Conservation (phyloP, 139 green algal genomes). For the Chlorella sp. region DNA sequence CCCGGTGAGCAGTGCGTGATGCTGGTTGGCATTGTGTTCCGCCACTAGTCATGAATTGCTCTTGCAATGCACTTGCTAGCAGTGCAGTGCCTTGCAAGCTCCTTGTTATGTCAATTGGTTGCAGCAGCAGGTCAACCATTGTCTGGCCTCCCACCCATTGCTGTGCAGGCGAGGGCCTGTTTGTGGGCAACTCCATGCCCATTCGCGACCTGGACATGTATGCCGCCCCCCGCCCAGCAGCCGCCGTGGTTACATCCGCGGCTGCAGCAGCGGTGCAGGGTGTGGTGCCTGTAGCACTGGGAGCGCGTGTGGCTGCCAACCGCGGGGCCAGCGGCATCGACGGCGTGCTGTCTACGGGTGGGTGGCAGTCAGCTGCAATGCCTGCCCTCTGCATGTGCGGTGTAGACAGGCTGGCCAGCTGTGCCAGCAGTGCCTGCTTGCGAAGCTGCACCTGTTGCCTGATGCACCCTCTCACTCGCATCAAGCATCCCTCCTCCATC, state of each 20-base stretch:
- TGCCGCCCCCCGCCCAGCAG: conserved; percentile 35
- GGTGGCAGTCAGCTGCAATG: no score
- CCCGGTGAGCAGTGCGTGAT: conserved; percentile 11
- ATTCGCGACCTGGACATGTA: conserved; percentile 99
- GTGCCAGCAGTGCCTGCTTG: neutral
- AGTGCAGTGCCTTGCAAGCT: no score
- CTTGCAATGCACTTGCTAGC: no score
- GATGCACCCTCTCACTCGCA: no score
- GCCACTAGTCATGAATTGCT: no score
- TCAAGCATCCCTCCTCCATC: no score
- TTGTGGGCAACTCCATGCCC: conserved; percentile 98
- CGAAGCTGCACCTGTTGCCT: no score
- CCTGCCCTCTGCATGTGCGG: no score
- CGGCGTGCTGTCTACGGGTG: conserved; percentile 86
- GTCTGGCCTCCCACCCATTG: no score
- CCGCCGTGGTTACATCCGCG: neutral
- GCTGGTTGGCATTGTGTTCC: no score
- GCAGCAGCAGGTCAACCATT: no score
- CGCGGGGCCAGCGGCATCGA: conserved; percentile 97
- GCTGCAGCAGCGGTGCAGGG: conserved; percentile 22
- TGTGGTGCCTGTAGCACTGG: conserved; percentile 10
- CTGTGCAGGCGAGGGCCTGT: conserved; percentile 79
- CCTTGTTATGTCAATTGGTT: no score
- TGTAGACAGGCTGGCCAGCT: neutral
- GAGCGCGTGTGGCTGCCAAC: conserved; percentile 83